Conservation (phyloP, 805 yeast species). For the Metschnikowia anglica region DNA sequence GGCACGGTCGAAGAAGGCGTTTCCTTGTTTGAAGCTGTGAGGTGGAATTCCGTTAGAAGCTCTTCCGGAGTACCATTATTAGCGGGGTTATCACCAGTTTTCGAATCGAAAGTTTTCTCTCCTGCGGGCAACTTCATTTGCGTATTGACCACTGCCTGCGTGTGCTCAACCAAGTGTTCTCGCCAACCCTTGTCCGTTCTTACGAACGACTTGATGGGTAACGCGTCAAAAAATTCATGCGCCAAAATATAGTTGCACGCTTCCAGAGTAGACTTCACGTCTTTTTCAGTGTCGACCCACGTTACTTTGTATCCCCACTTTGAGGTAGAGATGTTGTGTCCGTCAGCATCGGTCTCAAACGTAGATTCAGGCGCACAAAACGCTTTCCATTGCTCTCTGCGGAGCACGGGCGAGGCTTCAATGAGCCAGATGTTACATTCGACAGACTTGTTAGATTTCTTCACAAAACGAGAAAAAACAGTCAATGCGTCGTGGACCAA, state of each 20-base stretch:
- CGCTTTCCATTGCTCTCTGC: slow-evolving; percentile 51
- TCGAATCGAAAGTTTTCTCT: no score
- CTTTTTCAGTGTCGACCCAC: slow-evolving; percentile 64
- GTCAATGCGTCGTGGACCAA: slow-evolving; percentile 63
- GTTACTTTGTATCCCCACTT: slow-evolving; percentile 51
- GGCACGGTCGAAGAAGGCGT: slow-evolving; percentile 66
- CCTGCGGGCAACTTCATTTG: slow-evolving; percentile 29
- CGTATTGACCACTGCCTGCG: slow-evolving; percentile 35
- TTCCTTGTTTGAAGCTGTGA: slow-evolving; percentile 56
- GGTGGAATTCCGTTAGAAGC: slow-evolving; percentile 45
- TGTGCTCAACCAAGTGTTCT: slow-evolving; percentile 67
- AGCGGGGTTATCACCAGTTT: no score
- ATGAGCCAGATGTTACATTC: slow-evolving; percentile 53
- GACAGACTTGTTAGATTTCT: slow-evolving; percentile 21
- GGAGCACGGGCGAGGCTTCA: slow-evolving; percentile 69
- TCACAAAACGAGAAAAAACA: slow-evolving; percentile 43
- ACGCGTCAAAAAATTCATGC: slow-evolving; percentile 85
- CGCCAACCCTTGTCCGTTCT: slow-evolving; percentile 72
- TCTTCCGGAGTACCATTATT: slow-evolving; percentile 7
- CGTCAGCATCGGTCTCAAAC: slow-evolving; percentile 22
- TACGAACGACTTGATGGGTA: slow-evolving; percentile 71
- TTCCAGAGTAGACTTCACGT: slow-evolving; percentile 27
- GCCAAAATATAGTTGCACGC: slow-evolving; percentile 67
- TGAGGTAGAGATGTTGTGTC: slow-evolving; percentile 39
- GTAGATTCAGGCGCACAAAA: slow-evolving; percentile 41